These are phyloP conservation scores for Zygosaccharomyces bailii DNA, from an alignment of 805 yeast genomes.

Conservation along the genomic window DNA sequence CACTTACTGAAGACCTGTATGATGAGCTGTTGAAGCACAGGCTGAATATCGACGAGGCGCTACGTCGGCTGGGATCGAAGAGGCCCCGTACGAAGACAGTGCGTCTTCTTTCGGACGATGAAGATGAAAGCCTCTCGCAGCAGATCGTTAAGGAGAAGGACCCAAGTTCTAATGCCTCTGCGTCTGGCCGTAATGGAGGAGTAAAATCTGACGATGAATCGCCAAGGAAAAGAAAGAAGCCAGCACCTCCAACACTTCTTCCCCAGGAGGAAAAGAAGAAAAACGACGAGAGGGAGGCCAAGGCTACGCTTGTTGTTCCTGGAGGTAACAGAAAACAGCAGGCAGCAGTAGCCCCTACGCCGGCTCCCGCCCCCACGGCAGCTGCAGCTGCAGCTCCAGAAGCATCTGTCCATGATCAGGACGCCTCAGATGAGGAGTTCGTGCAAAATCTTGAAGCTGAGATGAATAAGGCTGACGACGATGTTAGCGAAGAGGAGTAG, in stretches of 20 bases:
- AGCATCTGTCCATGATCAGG: conserved; percentile 14
- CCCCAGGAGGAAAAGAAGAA: conserved; percentile 33
- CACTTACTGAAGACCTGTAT: conserved; percentile 38
- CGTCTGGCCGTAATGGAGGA: neutral
- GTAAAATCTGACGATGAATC: conserved; percentile 7
- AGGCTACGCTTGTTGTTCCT: conserved; percentile 33
- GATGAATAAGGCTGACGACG: conserved; percentile 32
- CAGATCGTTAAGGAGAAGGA: conserved; percentile 16
- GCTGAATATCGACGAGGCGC: conserved; percentile 37
- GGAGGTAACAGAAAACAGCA: conserved; percentile 23
- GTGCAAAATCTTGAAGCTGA: conserved; percentile 36
- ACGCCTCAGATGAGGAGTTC: conserved; percentile 36
- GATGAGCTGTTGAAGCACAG: conserved; percentile 37
- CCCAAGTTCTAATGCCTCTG: neutral
- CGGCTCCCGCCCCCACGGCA: too few relatives aligned
- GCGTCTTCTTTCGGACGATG: conserved; percentile 31
- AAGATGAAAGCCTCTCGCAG: conserved; percentile 19
- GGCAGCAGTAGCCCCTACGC: too few relatives aligned
- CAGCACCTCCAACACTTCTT: conserved; percentile 36
- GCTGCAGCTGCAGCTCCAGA: conserved; percentile 9
- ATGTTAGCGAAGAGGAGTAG: conserved; percentile 33
- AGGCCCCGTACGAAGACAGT: conserved; percentile 35
- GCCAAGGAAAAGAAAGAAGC: conserved; percentile 18
- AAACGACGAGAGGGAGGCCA: conserved; percentile 33
- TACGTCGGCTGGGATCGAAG: conserved; percentile 36